phyloP scores from a whole-genome alignment of 2,329 filamentous ascomycete genomes.

The Pestalotiopsis sp. region DNA sequence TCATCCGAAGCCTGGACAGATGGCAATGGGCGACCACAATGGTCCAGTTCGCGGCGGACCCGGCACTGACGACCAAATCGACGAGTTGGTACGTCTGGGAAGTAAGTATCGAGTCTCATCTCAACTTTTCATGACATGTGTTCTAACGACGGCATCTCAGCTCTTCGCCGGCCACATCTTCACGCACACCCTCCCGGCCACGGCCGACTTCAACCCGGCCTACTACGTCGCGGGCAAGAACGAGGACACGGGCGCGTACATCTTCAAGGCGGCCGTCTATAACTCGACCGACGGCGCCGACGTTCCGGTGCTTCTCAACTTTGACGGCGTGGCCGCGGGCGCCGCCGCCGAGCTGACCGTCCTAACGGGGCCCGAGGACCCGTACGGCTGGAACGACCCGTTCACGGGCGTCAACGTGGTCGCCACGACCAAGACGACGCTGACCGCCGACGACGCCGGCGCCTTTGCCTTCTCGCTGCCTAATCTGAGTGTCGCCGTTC shows the following conservation, averaged over 20 bases:
- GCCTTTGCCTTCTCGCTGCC: conserved; percentile 53
- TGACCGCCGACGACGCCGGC: conserved; percentile 46
- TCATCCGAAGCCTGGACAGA: conserved; percentile 50
- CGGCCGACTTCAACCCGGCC: conserved; percentile 43
- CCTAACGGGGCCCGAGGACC: conserved; percentile 42
- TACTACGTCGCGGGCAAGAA: conserved; percentile 53
- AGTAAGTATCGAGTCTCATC: conserved; percentile 17
- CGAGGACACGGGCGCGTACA: conserved; percentile 38
- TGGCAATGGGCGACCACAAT: conserved; percentile 56
- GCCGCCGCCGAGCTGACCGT: conserved; percentile 31
- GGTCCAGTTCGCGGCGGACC: conserved; percentile 49
- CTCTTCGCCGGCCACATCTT: conserved; percentile 49
- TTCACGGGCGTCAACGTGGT: conserved; percentile 49
- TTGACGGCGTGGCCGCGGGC: conserved; percentile 39
- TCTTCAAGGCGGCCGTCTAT: conserved; percentile 56
- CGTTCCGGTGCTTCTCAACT: conserved; percentile 46
- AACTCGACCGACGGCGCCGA: conserved; percentile 48
- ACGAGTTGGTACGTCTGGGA: conserved; percentile 53
- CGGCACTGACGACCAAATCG: conserved; percentile 48
- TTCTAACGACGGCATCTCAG: conserved; percentile 20
- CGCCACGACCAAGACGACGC: conserved; percentile 33
- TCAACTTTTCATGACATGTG: not conserved
- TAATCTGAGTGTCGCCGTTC: conserved; percentile 53
- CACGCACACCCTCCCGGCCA: conserved; percentile 47
- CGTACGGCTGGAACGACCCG: conserved; percentile 44